Evolutionary conservation across 2,329 filamentous ascomycete genomes (phyloP), one percentile per base, ranked within the genome.

Genomic region (Fusarium duplospermum): DNA sequence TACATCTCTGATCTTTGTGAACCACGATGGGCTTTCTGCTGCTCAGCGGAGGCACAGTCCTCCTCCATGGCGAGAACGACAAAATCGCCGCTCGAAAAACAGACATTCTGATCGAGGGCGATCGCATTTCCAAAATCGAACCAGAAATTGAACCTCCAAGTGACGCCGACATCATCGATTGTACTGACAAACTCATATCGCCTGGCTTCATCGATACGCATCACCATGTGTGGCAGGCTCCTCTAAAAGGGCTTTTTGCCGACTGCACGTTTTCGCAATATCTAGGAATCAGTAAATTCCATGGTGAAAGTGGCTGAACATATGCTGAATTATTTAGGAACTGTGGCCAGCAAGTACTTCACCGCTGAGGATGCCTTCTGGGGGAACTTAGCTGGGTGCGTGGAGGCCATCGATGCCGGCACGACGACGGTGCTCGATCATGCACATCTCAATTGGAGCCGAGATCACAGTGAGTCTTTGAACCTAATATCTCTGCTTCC

Each of bases 341-440:
- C 54, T 13, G 38, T 33, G 13, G 29, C 33, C 6, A 60, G 62
- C 16, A 64, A 50, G 22, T 16, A 50, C 22, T 60, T 64, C 14
- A 50, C 31, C 8, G 38, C 54, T 3, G 50, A 54, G 0, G 67
- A 73, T n/a, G 20, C 59, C 4, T 73, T 68, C 27, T 73, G 71
- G 71, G 71, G 71, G 2, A 72, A 74, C 1, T 36, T 73, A 4
- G 71, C 67, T 1, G 71, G 71, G 1, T 73, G 56, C 0, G 62
- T 73, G 7, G 71, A 73, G 13, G 62, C 71, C 0, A 62, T 73
- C 1, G 70, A 73, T 14, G 70, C 22, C 4, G 71, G 71, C 1
- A 73, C 71, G 5, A 73, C 71, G 0, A 74, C 71, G 8, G 71
- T 71, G 1, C 31, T 73, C 1, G 71, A 73, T 1, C 71, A 73